Evolutionary conservation across 768 basidiomycete genomes (phyloP), one percentile per base, ranked within the genome.

Genomic region (Termitomyces eurrhizus): DNA sequence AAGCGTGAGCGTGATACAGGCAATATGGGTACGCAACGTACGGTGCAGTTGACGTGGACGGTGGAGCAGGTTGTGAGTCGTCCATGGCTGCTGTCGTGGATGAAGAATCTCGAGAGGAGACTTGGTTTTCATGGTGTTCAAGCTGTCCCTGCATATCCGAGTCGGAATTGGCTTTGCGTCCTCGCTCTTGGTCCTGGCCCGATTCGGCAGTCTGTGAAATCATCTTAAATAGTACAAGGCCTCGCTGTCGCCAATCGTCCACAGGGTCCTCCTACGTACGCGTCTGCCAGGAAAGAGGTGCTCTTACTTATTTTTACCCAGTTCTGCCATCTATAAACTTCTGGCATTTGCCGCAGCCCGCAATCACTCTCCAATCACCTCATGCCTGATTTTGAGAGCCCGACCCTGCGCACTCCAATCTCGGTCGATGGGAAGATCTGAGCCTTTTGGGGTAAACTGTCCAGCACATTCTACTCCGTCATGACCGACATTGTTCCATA

Each of bases 61-160:
- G 44, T 57, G 52, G 56, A 35, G 52, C 48, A 39, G 59, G 57
- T 37, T 61, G 35, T 16, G 59, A 48, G 36, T 65, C 62, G 60
- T 69, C 68, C 65, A 65, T 67, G 54, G 53, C 60, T 54, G 58
- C 45, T 35, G 60, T 62, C 35, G 59, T 46, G 60, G 62, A 62
- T 29, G 57, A 51, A 52, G 61, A 53, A 32, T n/a, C 53, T 18
- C 29, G 48, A 48, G 52, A n/a, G 7, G 62, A 56, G 53, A 45
- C 54, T 59, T 64, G 62, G 57, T 64, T 59, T 64, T 64, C 62
- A 66, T 64, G 42, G 55, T 57, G 18, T 36, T 21, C 44, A 3
- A 60, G 29, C 42, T 63, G 62, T 46, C 58, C 59, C 61, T 64
- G 61, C 61, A 60, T 60, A 54, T 63, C 63, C 66, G 63, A 62